Evolutionary conservation across 805 yeast species (phyloP).

Genomic region (Nakazawaea ambrosiae): DNA sequence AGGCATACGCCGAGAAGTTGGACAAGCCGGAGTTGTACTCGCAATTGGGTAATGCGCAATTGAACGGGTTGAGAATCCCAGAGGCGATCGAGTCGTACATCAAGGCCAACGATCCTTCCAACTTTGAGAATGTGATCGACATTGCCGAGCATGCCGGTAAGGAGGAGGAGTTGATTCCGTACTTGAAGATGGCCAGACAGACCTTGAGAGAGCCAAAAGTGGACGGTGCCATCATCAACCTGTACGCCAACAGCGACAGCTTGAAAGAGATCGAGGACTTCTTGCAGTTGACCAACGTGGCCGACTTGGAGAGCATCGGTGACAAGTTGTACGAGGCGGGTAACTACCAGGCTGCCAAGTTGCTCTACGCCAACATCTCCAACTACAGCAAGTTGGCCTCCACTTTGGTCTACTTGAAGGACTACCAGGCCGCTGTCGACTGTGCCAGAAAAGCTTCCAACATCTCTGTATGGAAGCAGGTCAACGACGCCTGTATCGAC

Average conservation of each 20-base stretch:
- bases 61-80: conserved; percentile 85
- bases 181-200: conserved; percentile 85
- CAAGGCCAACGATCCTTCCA: conserved; percentile 84
- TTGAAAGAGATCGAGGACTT: conserved; percentile 78
- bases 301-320: conserved; percentile 87
- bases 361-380: conserved; percentile 77
- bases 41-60: conserved; percentile 92
- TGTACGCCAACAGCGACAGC: conserved; percentile 74
- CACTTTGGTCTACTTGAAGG: conserved; percentile 87
- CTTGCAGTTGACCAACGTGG: conserved; percentile 83
- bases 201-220: conserved; percentile 84
- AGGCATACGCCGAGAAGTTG: conserved; percentile 83
- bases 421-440: conserved; percentile 95
- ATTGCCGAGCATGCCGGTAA: conserved; percentile 94
- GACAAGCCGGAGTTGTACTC: conserved; percentile 88
- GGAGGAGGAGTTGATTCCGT: conserved; percentile 86
- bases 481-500: conserved; percentile 92
- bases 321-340: conserved; percentile 77
- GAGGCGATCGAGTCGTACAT: conserved; percentile 91
- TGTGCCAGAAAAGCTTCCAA: conserved; percentile 98
- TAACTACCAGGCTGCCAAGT: conserved; percentile 89
- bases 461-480: conserved; percentile 94
- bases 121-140: conserved; percentile 88
- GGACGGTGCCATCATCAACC: conserved; percentile 86
- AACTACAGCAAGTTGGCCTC: conserved; percentile 95